Evolutionary conservation across 345 rosid species (phyloP).

Genomic region (Trapa bicornis): DNA sequence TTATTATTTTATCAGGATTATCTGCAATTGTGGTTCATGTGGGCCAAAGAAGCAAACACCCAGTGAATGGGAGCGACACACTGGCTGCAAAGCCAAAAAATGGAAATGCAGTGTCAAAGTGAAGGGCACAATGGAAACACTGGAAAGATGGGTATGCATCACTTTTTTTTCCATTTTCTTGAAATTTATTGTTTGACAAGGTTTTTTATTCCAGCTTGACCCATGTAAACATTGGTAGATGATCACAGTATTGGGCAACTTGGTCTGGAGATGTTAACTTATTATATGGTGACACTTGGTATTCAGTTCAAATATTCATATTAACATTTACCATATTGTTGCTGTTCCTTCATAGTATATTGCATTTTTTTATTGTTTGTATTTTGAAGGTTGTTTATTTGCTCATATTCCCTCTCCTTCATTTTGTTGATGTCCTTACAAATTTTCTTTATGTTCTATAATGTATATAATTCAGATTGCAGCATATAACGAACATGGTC

Average conservation of each 20-base stretch:
- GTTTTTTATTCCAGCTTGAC: neutral
- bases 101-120: constrained; percentile 96
- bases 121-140: constrained; percentile 46
- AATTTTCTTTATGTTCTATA: neutral
- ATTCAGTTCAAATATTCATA: neutral
- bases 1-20: constrained; percentile 38
- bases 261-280: neutral
- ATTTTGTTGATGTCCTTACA: neutral
- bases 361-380: too few relatives aligned
- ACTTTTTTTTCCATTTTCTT: constrained; percentile 4
- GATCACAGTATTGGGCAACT: neutral
- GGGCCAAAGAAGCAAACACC: constrained; percentile 68
- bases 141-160: constrained; percentile 77
- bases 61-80: constrained; percentile 95
- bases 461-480: constrained; percentile 31
- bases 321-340: neutral
- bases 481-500: constrained; percentile 27
- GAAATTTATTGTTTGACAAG: neutral
- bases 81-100: constrained; percentile 94
- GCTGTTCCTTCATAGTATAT: neutral
- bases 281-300: neutral
- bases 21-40: constrained; percentile 75
- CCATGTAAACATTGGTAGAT: neutral
- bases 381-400: too few relatives aligned
- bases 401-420: too few relatives aligned